Evolutionary conservation across 331 rosid species (phyloP).

Genomic region (Rosa hybrid): DNA sequence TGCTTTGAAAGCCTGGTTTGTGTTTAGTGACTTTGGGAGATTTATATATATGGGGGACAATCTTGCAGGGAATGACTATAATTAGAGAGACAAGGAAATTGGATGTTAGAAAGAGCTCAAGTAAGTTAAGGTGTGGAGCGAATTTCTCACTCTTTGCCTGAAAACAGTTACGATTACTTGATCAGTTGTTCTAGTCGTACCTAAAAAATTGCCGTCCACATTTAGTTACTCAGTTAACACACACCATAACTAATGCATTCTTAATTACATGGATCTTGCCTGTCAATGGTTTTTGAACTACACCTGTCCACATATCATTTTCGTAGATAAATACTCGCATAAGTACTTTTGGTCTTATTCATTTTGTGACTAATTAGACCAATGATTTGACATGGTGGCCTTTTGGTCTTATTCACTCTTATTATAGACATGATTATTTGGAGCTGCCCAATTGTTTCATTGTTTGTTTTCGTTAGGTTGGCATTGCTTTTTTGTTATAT

Average conservation of each 20-base stretch:
- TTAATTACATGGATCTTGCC: background rate
- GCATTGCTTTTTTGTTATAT: too few relatives aligned
- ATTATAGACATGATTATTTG: too few relatives aligned
- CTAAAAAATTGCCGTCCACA: background rate
- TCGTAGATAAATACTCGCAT: background rate
- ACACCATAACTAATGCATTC: background rate
- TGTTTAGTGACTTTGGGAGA: background rate
- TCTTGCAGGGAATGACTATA: background rate
- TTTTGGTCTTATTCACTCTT: too few relatives aligned
- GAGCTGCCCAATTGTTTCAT: too few relatives aligned
- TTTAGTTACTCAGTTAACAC: background rate
- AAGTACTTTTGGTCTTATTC: too few relatives aligned
- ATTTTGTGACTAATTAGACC: too few relatives aligned
- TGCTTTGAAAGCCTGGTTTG: background rate
- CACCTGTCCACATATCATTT: background rate
- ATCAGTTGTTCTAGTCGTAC: background rate
- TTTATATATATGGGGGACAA: background rate
- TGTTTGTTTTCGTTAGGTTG: too few relatives aligned
- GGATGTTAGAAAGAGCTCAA: background rate
- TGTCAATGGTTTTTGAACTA: background rate
- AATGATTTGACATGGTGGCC: too few relatives aligned
- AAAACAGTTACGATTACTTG: background rate
- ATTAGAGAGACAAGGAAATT: background rate
- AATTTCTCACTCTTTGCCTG: background rate
- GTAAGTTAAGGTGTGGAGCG: slow-evolving; percentile 9